phyloP scores from a whole-genome alignment of 73 alveolate species.

The Durusdinium trenchii region DNA sequence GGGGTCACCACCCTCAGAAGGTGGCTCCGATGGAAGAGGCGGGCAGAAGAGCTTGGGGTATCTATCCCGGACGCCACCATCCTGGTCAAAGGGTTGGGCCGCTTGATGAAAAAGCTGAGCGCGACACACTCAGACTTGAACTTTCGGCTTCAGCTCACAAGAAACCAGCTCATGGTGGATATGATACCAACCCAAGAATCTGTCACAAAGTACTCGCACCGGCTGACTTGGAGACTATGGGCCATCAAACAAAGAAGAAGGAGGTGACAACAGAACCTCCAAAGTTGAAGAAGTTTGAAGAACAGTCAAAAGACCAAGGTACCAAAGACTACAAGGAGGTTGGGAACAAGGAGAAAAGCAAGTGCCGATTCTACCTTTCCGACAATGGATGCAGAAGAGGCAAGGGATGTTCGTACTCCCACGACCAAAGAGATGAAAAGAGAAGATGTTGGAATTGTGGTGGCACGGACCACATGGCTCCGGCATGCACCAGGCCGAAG shows the following conservation, averaged over 20 bases:
- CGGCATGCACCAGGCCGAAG: background rate
- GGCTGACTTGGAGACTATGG: background rate
- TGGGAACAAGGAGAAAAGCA: background rate
- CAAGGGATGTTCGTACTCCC: background rate
- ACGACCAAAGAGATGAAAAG: background rate
- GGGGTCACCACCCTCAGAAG: background rate
- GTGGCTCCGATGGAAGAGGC: background rate
- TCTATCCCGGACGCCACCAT: background rate
- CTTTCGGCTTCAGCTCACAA: background rate
- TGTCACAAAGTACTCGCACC: background rate
- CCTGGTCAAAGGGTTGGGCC: background rate
- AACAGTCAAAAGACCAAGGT: background rate
- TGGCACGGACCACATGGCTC: background rate
- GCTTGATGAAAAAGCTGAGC: background rate
- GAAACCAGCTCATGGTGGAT: background rate
- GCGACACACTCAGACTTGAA: background rate
- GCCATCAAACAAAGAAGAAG: background rate
- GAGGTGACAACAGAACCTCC: background rate
- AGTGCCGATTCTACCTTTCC: background rate
- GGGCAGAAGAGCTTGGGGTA: background rate
- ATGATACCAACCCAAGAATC: background rate
- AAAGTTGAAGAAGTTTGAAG: background rate
- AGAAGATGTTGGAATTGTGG: background rate
- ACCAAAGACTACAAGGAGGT: background rate
- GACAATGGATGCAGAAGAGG: background rate